Percentiles rank a stretch among this genome's conserved stretches.
These are phyloP conservation scores for Plasmodium ovale DNA, from an alignment of 169 alveolate genomes.

Conservation along the genomic window DNA sequence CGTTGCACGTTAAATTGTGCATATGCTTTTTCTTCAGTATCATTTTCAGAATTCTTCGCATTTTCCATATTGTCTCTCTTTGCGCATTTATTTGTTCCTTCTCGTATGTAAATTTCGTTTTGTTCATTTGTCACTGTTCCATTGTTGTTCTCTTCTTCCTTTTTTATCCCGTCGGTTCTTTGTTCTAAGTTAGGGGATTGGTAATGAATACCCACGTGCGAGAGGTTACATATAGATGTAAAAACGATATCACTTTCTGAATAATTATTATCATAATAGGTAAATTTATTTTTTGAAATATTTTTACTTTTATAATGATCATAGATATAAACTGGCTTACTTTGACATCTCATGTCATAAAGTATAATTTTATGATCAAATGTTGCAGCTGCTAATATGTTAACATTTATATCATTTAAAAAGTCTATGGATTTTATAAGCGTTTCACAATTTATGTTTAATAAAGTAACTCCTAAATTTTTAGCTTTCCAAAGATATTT, in stretches of 20 bases:
- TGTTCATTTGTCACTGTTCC: neutral
- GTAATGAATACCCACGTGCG: conserved; percentile 23
- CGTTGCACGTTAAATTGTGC: neutral
- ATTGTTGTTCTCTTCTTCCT: neutral
- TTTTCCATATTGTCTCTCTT: neutral
- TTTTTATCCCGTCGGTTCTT: neutral
- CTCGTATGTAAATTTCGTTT: neutral
- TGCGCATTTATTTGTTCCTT: neutral
- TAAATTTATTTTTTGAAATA: conserved; percentile 32
- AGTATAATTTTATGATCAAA: conserved; percentile 79
- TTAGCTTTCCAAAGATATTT: conserved; percentile 82
- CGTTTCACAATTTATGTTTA: conserved; percentile 78
- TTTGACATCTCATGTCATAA: conserved; percentile 82
- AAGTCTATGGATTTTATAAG: conserved; percentile 78
- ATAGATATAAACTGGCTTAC: conserved; percentile 81
- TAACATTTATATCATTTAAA: conserved; percentile 79
- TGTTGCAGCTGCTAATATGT: conserved; percentile 79
- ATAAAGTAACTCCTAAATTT: conserved; percentile 77
- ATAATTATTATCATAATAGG: conserved; percentile 50
- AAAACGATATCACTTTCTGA: conserved; percentile 64
- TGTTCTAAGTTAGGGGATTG: neutral
- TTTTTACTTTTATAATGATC: conserved; percentile 79
- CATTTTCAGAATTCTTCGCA: neutral
- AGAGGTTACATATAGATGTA: conserved; percentile 35
- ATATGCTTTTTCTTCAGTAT: neutral